Evolutionary conservation across 768 basidiomycete genomes (phyloP), one percentile per base, ranked within the genome.

Genomic region (Xerocomus brunneocitrinus): DNA sequence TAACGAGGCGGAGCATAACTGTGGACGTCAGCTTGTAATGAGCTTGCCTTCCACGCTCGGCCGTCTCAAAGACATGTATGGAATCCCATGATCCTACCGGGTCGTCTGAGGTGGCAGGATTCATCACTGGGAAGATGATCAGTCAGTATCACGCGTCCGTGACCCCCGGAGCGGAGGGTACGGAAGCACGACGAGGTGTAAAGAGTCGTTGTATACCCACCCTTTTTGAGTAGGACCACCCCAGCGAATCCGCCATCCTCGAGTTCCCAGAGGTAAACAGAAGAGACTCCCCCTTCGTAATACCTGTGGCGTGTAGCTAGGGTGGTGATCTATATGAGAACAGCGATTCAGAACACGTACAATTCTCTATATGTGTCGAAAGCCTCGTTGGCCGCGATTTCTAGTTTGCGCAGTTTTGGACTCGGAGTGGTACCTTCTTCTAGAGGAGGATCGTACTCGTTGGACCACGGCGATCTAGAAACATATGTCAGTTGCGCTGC

Each of bases 1-100:
- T 87, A 47, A 87, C 76, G 28, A 99, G 82, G 60, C 94, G 90
- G 16, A 99, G 84, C 91, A 98, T 95, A 50, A 98, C 82, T 2
- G 97, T 98, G 40, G 92, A 95, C 2, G 97, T 98, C 49, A 99
- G 78, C 73, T 98, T 98, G 75, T 98, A 99, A 63, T 92, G 92
- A 4, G 95, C 94, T 61, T 89, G 85, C 46, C 95, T 80, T 5
- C 90, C 94, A 42, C 94, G 83, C 66, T 97, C 94, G n/a, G 82
- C 79, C 2, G 89, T 81, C 71, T 99, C 97, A 60, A 99, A 98
- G 49, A 98, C 95, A 66, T 99, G 97, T 56, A 99, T 92, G 2
- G 94, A 95, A 67, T 99, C 95, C 97, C 97, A 99, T 50, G 91
- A 87, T 24, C 93, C 92, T 0, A 87, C 82, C 6, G 89, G 84